Evolutionary conservation across 2,329 filamentous ascomycete genomes (phyloP).

Genomic region (Knufia fluminis): DNA sequence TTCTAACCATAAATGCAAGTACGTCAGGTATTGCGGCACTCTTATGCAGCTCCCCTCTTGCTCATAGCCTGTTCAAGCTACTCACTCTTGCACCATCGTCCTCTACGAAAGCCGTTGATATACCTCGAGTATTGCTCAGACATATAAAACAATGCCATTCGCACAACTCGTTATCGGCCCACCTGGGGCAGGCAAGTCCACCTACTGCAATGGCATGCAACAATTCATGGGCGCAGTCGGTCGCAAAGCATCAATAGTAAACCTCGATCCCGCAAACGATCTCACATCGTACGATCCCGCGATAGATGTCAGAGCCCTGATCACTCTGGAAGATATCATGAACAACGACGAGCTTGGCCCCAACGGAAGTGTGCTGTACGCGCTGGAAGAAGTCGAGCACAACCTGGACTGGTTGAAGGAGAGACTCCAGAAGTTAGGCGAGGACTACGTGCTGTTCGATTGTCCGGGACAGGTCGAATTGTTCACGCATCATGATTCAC

Average conservation of each 20-base stretch:
- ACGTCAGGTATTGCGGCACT: too few species aligned
- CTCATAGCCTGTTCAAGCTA: too few species aligned
- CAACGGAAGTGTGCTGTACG: conserved; percentile 86
- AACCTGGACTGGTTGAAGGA: conserved; percentile 89
- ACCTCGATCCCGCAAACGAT: conserved; percentile 95
- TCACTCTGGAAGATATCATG: conserved; percentile 94
- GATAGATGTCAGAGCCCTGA: conserved; percentile 78
- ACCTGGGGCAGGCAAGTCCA: conserved; percentile 91
- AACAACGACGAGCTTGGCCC: conserved; percentile 79
- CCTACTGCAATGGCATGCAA: conserved; percentile 98
- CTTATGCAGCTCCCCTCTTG: too few species aligned
- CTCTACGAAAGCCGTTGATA: too few species aligned
- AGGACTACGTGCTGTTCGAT: conserved; percentile 92
- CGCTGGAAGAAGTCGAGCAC: conserved; percentile 86
- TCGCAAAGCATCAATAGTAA: conserved; percentile 87
- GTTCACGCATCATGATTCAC: conserved; percentile 86
- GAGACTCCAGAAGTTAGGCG: conserved; percentile 66
- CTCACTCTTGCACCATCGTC: too few species aligned
- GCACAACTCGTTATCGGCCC: conserved; percentile 86
- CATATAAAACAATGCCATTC: conserved; percentile 41
- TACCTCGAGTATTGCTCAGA: neutral
- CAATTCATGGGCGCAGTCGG: conserved; percentile 96
- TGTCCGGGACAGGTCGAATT: conserved; percentile 95
- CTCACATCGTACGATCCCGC: conserved; percentile 80
- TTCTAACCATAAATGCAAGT: too few species aligned